Evolutionary conservation across 2,329 filamentous ascomycete species (phyloP), one percentile per base, ranked within the genome.

Genomic region (Geosmithia flava): DNA sequence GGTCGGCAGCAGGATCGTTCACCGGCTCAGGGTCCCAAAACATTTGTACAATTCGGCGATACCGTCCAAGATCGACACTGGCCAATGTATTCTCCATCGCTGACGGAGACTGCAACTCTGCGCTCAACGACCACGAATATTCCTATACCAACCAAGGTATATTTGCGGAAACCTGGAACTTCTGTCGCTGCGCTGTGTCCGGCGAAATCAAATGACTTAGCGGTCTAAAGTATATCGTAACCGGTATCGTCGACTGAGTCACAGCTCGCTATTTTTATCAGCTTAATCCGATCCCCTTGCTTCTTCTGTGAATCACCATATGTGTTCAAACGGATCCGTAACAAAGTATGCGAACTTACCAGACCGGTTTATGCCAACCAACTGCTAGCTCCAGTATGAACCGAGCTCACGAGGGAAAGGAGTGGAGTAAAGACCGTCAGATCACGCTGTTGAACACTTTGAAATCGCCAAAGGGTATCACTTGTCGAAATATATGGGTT

Each of bases 21-120:
- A 77, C 80, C 6, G 89, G 90, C 53, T 90, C 82, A 0, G 89
- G 88, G 57, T 96, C 90, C 84, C 89, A 95, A 59, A 97, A 83
- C 68, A 87, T 88, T 67, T 91, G 86, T 51, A 96, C 83, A 56
- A 96, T 81, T 53, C 85, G 85, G 65, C 87, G 86, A 52, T 75
- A 75, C 55, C 85, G 83, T 55, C 85, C 79, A 51, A 94, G 70
- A 59, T 95, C 87, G 49, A 85, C 78, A 49, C 76, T 81, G 37
- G 70, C 68, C 53, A 72, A 60, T 44, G 61, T 57, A 27, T 58
- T 60, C 53, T 67, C 62, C 62, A 66, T 67, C 48, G 30, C 51
- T 47, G 15, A 7, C 10, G 13, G 15, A 37, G 10, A 37, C 29
- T 42, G 27, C 33, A 41, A 11, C 30, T 19, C 11, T 20, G 10